Percentiles rank a stretch among this genome's conserved stretches.
phyloP scores from a whole-genome alignment of 768 basidiomycete species.

The Bullera alba region DNA sequence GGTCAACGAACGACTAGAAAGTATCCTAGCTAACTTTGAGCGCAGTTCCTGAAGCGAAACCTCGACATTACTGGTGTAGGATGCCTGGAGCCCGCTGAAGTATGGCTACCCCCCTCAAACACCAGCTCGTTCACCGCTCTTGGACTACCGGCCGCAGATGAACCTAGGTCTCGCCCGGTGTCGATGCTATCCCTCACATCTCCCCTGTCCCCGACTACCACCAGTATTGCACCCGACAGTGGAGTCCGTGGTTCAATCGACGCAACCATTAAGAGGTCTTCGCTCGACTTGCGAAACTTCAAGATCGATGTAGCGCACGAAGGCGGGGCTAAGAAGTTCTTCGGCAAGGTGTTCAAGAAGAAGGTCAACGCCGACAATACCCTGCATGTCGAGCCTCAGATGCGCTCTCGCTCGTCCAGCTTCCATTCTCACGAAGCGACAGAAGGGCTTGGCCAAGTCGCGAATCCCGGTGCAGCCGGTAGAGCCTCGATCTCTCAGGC shows the following conservation, averaged over 20 bases:
- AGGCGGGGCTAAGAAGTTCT: slow-evolving; percentile 35
- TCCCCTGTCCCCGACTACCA: slow-evolving; percentile 26
- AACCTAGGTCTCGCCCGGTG: slow-evolving; percentile 12
- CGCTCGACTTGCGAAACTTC: slow-evolving; percentile 17
- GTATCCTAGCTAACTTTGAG: background rate
- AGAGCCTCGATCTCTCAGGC: background rate
- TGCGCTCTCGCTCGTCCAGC: background rate
- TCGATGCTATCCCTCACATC: slow-evolving; percentile 24
- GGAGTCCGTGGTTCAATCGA: slow-evolving; percentile 20
- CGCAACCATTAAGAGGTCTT: slow-evolving; percentile 12
- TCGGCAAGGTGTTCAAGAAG: slow-evolving; percentile 44
- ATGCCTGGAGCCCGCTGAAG: slow-evolving; percentile 37
- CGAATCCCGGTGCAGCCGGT: no score
- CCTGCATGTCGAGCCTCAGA: background rate
- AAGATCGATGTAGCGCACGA: slow-evolving; percentile 16
- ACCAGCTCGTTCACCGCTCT: background rate
- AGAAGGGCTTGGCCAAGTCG: no score
- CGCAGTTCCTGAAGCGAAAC: slow-evolving; percentile 38
- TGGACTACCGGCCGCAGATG: background rate
- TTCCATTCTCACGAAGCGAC: background rate
- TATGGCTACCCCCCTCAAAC: slow-evolving; percentile 19
- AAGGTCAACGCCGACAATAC: slow-evolving; percentile 9
- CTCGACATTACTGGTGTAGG: slow-evolving; percentile 41
- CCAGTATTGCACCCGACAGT: slow-evolving; percentile 1
- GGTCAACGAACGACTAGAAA: background rate